phyloP scores from a whole-genome alignment of 495 filamentous ascomycete species.

The Daldinia concentrica region DNA sequence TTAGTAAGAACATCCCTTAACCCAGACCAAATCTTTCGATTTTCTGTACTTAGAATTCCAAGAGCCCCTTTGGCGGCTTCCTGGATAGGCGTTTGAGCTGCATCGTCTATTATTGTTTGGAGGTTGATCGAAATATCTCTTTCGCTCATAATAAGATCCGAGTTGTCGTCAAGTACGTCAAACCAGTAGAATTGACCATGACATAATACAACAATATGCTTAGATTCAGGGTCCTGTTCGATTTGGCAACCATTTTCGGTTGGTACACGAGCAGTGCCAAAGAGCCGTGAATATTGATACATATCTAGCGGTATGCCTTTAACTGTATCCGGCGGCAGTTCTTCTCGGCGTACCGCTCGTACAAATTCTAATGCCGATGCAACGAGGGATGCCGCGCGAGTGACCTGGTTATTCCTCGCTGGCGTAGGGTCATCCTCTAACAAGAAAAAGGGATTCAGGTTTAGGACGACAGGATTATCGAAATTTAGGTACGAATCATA shows the following conservation, averaged over 20 bases:
- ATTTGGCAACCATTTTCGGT: conserved; percentile 97
- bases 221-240: conserved; percentile 86
- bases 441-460: conserved; percentile 97
- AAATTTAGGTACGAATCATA: conserved; percentile 99
- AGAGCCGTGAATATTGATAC: conserved; percentile 97
- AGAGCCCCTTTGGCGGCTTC: conserved; percentile 94
- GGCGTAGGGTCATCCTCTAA: conserved; percentile 98
- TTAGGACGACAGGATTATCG: conserved; percentile 96
- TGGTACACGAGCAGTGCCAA: conserved; percentile 93
- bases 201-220: conserved; percentile 93
- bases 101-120: conserved; percentile 91
- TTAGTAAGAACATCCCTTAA: conserved; percentile 87
- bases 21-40: conserved; percentile 93
- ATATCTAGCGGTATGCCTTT: conserved; percentile 87
- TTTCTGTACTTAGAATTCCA: conserved; percentile 95
- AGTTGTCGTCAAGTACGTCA: conserved; percentile 93
- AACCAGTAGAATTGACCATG: conserved; percentile 99
- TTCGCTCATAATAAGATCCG: conserved; percentile 96
- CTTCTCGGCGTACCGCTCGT: conserved; percentile 89
- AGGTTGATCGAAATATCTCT: conserved; percentile 93
- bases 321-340: conserved; percentile 88
- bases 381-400: conserved; percentile 89
- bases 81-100: conserved; percentile 85
- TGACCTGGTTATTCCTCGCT: conserved; percentile 94
- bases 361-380: conserved; percentile 93